These are phyloP conservation scores for Flammula alnicola DNA, from an alignment of 1,284 basidiomycete genomes.

Conservation along the genomic window DNA sequence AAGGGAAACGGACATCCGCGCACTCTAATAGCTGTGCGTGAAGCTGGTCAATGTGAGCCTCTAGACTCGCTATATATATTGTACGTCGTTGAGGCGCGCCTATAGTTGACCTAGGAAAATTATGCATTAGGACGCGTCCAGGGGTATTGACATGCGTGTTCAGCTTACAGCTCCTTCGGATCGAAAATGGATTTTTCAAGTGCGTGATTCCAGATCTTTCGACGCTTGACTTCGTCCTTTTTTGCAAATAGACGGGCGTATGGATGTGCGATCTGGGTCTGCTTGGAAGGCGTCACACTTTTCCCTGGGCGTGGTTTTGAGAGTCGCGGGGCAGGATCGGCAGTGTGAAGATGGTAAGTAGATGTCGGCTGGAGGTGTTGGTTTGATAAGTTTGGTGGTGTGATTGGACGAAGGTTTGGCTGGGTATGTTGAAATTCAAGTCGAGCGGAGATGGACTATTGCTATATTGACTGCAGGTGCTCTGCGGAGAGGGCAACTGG, in stretches of 20 bases:
- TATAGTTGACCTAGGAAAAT: slow-evolving; percentile 54
- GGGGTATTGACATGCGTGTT: neutral
- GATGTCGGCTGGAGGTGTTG: neutral
- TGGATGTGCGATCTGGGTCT: slow-evolving; percentile 57
- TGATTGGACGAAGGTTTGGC: neutral
- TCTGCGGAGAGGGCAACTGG: slow-evolving; percentile 15
- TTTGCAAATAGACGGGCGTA: slow-evolving; percentile 68
- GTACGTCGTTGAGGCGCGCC: slow-evolving; percentile 65
- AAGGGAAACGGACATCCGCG: slow-evolving; percentile 7
- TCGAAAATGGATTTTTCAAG: slow-evolving; percentile 73
- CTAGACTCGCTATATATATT: slow-evolving; percentile 64
- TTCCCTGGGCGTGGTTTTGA: slow-evolving; percentile 10
- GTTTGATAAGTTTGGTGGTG: neutral
- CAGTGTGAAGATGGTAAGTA: neutral
- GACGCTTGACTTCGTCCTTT: slow-evolving; percentile 63
- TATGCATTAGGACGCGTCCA: slow-evolving; percentile 4
- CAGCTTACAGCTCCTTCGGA: slow-evolving; percentile 63
- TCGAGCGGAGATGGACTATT: neutral
- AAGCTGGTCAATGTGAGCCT: slow-evolving; percentile 64
- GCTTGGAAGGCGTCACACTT: slow-evolving; percentile 8
- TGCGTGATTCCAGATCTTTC: slow-evolving; percentile 76
- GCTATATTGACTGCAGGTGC: neutral
- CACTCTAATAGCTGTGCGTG: slow-evolving; percentile 54
- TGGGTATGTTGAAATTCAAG: slow-evolving; percentile 5
- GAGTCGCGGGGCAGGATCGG: slow-evolving; percentile 3